Base-by-base conservation (phyloP, 2,329 filamentous ascomycete species). In the Xylaria multiplex region DNA sequence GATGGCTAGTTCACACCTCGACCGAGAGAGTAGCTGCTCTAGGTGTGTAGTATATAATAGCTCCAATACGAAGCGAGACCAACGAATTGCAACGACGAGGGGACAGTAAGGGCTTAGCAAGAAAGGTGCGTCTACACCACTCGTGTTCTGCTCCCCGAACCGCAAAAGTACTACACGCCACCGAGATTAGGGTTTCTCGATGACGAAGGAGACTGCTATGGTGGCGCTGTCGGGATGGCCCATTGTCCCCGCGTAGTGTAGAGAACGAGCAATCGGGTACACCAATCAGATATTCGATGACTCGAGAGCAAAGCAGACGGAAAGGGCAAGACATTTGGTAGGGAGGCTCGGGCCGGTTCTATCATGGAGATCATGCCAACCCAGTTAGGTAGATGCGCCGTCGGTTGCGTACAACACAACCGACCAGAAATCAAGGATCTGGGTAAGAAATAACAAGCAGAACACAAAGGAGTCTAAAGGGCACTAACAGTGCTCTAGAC, bases 301-400 rank as follows among this genome's bases (percentile, higher is more conserved):
- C 49, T 30, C 24, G 35, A 35, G 16, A 42, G 45, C 19, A 53
- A n/a, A 43, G 49, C 32, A 43, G 22, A 49, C 35, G 6, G 45
- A 27, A 59, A 32, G 19, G 16, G 16, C 46, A 40, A 65, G 57
- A 53, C 58, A 64, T 59, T 56, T 24, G 45, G 35, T 57, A 35
- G 56, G 43, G 59, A 62, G 57, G 57, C 57, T 32, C 64, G 64
- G 53, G 35, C 57, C 64, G 64, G 48, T 49, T 59, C 27, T 58
- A 45, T 57, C 27, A 57, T 35, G 45, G 52, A 63, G 42, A 60
- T 24, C 42, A 55, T 49, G 40, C 50, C 52, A 35, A 54, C 66
- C 30, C 37, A 53, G 64, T 35, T 58, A 49, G 54, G 46, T 46
- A 60, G 56, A 58, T 63, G 59, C 43, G 46, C 59, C 42, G 57